These are phyloP conservation scores for Cladosporium phlei DNA, from an alignment of 2,329 filamentous ascomycete genomes.

Conservation along the genomic window DNA sequence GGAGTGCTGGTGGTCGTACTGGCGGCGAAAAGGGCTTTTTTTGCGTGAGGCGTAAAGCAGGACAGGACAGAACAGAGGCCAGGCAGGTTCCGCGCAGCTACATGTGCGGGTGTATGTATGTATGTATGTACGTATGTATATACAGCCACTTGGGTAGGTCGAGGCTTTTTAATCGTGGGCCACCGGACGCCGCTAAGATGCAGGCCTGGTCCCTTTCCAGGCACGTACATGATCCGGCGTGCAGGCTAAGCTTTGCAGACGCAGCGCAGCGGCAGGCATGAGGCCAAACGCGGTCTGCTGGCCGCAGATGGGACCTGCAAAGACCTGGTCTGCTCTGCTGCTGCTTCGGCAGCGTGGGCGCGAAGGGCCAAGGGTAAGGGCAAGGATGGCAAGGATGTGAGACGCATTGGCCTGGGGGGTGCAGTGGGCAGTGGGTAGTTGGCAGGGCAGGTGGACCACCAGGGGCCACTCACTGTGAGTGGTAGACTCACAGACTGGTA, in stretches of 20 bases:
- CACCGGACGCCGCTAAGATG: conserved; percentile 13
- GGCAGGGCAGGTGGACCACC: no score
- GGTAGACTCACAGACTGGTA: no score
- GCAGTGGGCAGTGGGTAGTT: no score
- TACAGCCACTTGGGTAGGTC: no score
- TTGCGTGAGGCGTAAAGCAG: background rate
- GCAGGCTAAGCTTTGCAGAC: conserved; percentile 10
- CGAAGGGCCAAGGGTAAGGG: no score
- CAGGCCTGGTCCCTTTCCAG: conserved; percentile 11
- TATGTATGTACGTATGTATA: no score
- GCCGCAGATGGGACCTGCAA: background rate
- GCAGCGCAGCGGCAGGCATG: conserved; percentile 12
- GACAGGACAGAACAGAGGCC: background rate
- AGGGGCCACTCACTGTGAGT: no score
- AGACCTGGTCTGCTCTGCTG: background rate
- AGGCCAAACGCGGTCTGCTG: conserved; percentile 12
- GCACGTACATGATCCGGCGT: conserved; percentile 13
- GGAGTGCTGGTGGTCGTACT: no score
- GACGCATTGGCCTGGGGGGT: no score
- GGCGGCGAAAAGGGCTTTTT: background rate
- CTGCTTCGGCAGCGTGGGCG: background rate
- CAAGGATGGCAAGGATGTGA: no score
- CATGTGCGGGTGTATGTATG: no score
- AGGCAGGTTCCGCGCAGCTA: background rate
- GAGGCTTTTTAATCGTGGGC: conserved; percentile 14